Percentiles rank a stretch among this genome's conserved stretches.
Evolutionary conservation across 768 basidiomycete species (phyloP).

Genomic region (Boletus vermiculosoides): DNA sequence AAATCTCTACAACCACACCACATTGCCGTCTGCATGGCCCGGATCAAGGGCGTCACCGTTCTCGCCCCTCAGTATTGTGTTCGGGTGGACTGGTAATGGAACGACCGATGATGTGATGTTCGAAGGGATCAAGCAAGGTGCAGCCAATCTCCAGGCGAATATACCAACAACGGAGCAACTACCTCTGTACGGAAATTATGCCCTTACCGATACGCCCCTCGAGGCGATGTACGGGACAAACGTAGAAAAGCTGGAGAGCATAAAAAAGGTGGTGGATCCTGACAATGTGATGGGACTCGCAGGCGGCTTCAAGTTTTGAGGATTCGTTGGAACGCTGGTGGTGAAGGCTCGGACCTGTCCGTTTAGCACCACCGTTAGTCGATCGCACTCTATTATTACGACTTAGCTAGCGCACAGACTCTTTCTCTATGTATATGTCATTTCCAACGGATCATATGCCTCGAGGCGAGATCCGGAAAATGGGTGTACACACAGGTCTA

Average conservation of each 20-base stretch:
- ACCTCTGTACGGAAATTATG: conserved; percentile 60
- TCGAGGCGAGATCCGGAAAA: not conserved
- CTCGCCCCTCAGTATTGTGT: conserved; percentile 48
- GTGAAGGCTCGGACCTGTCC: conserved; percentile 5
- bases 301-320: conserved; percentile 61
- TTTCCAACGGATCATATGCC: not conserved
- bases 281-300: conserved; percentile 60
- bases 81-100: conserved; percentile 41
- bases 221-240: conserved; percentile 51
- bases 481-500: not conserved
- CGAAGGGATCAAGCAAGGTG: conserved; percentile 39
- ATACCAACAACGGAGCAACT: conserved; percentile 44
- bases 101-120: conserved; percentile 41
- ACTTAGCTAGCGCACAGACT: not conserved
- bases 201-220: conserved; percentile 50
- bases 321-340: not conserved
- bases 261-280: conserved; percentile 54
- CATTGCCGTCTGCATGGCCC: conserved; percentile 46
- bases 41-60: conserved; percentile 38
- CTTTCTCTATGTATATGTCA: not conserved
- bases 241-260: conserved; percentile 36
- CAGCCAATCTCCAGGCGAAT: conserved; percentile 39
- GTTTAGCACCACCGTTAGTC: conserved; percentile 1
- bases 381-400: not conserved
- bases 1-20: conserved; percentile 37